Conservation (phyloP, 1,284 basidiomycete species). For the Agroathelia rolfsii region DNA sequence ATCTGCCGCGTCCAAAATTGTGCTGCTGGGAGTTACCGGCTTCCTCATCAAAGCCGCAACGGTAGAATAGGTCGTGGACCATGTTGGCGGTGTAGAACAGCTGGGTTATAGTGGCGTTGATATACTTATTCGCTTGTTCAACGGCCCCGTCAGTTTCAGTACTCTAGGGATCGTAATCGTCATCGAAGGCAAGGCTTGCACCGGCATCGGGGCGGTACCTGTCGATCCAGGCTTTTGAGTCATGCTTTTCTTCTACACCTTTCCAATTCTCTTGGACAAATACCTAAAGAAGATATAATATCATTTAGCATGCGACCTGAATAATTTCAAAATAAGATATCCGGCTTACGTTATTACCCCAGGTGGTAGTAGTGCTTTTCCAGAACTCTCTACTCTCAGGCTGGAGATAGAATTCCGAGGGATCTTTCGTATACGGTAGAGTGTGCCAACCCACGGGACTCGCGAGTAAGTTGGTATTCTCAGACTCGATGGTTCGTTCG, state of each 20-base stretch:
- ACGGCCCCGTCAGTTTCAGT: constrained; percentile 11
- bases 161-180: constrained; percentile 25
- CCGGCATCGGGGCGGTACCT: constrained; percentile 38
- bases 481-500: constrained; percentile 14
- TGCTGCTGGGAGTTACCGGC: constrained; percentile 96
- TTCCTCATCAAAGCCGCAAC: constrained; percentile 84
- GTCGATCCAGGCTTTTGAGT: constrained; percentile 33
- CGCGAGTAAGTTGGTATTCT: constrained; percentile 31
- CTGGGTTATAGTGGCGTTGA: constrained; percentile 41
- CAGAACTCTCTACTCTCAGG: constrained; percentile 8
- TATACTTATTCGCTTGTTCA: constrained; percentile 30
- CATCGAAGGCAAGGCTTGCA: constrained; percentile 30
- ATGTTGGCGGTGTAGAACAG: constrained; percentile 48
- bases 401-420: constrained; percentile 3
- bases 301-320: constrained; percentile 4
- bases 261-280: constrained; percentile 34
- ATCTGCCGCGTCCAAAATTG: constrained; percentile 88
- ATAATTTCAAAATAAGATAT: neutral
- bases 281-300: constrained; percentile 14
- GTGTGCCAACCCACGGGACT: constrained; percentile 44
- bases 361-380: constrained; percentile 34
- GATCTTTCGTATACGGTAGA: constrained; percentile 12
- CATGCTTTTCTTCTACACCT: too few relatives aligned
- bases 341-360: constrained; percentile 38
- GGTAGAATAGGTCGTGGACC: constrained; percentile 23